Percentiles rank a stretch among this genome's conserved stretches.
Evolutionary conservation across 1,284 basidiomycete genomes (phyloP).

Genomic region (Phylloboletellus chloephorus): DNA sequence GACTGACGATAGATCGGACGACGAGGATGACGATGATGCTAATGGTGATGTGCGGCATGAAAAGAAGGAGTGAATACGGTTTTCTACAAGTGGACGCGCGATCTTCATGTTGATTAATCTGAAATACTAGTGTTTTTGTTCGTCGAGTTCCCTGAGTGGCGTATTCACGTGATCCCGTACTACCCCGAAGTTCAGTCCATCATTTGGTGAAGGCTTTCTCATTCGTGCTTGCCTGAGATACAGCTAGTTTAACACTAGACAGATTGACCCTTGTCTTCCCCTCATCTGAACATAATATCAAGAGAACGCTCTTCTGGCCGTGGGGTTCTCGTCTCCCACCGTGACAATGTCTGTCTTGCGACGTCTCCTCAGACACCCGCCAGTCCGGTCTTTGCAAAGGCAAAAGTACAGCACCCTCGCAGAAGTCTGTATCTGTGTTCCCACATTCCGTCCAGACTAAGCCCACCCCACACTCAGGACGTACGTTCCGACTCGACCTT

Average conservation of each 20-base stretch:
- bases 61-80: slow-evolving; percentile 32
- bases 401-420: slow-evolving; percentile 22
- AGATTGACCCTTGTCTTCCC: too few relatives aligned
- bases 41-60: slow-evolving; percentile 22
- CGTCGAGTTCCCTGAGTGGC: too few relatives aligned
- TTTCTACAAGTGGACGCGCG: background rate
- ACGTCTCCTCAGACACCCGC: slow-evolving; percentile 10
- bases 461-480: slow-evolving; percentile 17
- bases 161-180: too few relatives aligned
- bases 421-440: slow-evolving; percentile 21
- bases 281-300: too few relatives aligned
- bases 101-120: slow-evolving; percentile 4
- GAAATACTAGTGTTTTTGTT: too few relatives aligned
- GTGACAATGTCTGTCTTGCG: slow-evolving; percentile 15
- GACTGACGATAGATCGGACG: slow-evolving; percentile 54
- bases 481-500: slow-evolving; percentile 33
- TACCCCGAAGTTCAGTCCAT: too few relatives aligned
- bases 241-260: too few relatives aligned
- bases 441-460: background rate
- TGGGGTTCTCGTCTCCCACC: slow-evolving; percentile 2
- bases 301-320: background rate
- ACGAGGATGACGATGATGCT: slow-evolving; percentile 48
- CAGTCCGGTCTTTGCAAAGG: slow-evolving; percentile 4
- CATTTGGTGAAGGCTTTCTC: too few relatives aligned
- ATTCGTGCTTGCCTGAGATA: too few relatives aligned